Conservation (phyloP, 805 yeast genomes). For the Saccharomyces kudriavzevii region DNA sequence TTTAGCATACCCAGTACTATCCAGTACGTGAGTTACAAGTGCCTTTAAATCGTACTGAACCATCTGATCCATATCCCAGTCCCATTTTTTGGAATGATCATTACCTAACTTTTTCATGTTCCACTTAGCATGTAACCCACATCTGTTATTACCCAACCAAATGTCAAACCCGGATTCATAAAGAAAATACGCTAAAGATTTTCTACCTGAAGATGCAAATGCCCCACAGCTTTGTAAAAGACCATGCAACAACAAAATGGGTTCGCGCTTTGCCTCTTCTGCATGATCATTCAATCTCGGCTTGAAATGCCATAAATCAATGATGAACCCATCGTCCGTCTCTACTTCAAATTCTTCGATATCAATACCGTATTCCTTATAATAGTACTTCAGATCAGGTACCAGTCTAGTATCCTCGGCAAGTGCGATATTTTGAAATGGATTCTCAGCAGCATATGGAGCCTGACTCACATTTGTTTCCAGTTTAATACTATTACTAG, state of each 20-base stretch:
- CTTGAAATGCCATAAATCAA: slow-evolving; percentile 49
- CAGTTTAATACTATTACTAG: not conserved
- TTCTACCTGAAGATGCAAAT: slow-evolving; percentile 71
- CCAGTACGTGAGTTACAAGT: slow-evolving; percentile 53
- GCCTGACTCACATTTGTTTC: not conserved
- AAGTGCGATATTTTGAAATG: slow-evolving; percentile 20
- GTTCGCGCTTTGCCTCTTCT: slow-evolving; percentile 27
- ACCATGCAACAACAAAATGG: slow-evolving; percentile 78
- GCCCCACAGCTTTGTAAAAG: slow-evolving; percentile 82
- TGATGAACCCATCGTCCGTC: slow-evolving; percentile 73
- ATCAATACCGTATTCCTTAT: slow-evolving; percentile 49
- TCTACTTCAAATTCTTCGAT: slow-evolving; percentile 51
- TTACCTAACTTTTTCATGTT: slow-evolving; percentile 25
- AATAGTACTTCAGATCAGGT: slow-evolving; percentile 61
- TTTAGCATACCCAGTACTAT: slow-evolving; percentile 33
- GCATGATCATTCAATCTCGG: slow-evolving; percentile 2
- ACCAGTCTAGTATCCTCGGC: slow-evolving; percentile 31
- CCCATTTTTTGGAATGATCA: slow-evolving; percentile 53
- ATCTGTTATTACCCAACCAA: slow-evolving; percentile 87
- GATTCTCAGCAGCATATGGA: slow-evolving; percentile 14
- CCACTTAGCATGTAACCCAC: slow-evolving; percentile 75
- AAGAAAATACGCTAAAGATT: slow-evolving; percentile 60
- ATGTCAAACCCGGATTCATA: slow-evolving; percentile 62
- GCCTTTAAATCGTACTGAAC: slow-evolving; percentile 71
- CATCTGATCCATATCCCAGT: slow-evolving; percentile 86